Conservation (phyloP, 2,329 filamentous ascomycete genomes). For the Rutstroemia sp. region DNA sequence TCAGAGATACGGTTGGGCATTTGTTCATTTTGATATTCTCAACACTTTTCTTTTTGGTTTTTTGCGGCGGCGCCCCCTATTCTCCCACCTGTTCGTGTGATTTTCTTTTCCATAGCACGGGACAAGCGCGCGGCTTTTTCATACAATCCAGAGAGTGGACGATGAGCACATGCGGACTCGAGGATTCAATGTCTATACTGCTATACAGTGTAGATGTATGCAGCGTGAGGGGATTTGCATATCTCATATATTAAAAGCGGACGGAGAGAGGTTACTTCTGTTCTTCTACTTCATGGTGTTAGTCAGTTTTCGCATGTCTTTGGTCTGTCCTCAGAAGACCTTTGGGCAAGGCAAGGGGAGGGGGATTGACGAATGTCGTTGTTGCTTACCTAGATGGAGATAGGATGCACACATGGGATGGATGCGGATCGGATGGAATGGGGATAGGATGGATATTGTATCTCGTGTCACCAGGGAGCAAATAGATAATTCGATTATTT, state of each 20-base stretch:
- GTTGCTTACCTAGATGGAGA: no score
- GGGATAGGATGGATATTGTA: neutral
- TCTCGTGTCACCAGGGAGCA: neutral
- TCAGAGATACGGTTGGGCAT: neutral
- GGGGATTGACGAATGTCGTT: neutral
- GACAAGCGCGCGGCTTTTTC: neutral
- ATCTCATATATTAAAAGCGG: no score
- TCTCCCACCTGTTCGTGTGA: neutral
- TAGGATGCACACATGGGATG: neutral
- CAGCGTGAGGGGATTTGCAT: no score
- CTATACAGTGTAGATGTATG: no score
- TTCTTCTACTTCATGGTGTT: no score
- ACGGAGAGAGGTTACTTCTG: no score
- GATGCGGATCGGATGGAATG: neutral
- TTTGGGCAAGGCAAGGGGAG: no score
- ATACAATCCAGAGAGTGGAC: neutral
- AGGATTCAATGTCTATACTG: neutral
- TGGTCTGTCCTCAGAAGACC: no score
- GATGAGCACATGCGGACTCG: neutral
- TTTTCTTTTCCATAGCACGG: neutral
- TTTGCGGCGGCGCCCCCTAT: neutral
- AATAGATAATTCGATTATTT: neutral
- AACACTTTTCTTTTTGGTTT: neutral
- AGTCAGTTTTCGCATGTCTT: no score
- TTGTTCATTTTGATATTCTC: neutral